A percentile compares a stretch with the other conserved stretches of the same genome.
Conservation (phyloP, 2,329 filamentous ascomycete species). For the Diaporthe vexans region DNA sequence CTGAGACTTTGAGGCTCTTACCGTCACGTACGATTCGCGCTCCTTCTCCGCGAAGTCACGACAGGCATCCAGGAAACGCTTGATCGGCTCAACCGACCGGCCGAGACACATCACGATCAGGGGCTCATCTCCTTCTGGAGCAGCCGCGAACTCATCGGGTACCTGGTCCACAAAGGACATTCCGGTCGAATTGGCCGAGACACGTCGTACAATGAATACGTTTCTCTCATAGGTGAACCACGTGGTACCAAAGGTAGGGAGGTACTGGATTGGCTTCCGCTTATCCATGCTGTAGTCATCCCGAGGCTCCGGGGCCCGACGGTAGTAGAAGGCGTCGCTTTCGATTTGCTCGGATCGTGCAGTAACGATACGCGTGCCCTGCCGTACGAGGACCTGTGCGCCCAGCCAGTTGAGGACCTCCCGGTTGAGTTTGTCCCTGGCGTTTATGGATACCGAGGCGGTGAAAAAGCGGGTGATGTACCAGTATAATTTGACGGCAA, state of each 20-base stretch:
- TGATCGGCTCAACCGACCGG: constrained; percentile 51
- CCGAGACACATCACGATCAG: constrained; percentile 56
- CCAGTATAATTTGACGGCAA: constrained; percentile 52
- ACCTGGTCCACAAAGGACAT: constrained; percentile 42
- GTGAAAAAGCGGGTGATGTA: constrained; percentile 55
- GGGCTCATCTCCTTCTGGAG: constrained; percentile 54
- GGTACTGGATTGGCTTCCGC: constrained; percentile 53
- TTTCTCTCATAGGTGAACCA: constrained; percentile 53
- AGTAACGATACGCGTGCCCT: constrained; percentile 52
- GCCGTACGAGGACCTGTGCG: constrained; percentile 50
- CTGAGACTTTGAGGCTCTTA: constrained; percentile 50
- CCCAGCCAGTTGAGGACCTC: constrained; percentile 57
- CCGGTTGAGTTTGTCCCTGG: constrained; percentile 54
- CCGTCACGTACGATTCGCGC: constrained; percentile 53
- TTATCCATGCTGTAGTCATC: constrained; percentile 52
- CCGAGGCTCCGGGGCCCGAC: constrained; percentile 46
- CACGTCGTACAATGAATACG: constrained; percentile 54
- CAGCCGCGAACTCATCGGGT: constrained; percentile 52
- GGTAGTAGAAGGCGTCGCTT: constrained; percentile 50
- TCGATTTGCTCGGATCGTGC: constrained; percentile 51
- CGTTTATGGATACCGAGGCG: constrained; percentile 53
- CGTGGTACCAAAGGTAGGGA: constrained; percentile 54
- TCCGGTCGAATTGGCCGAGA: constrained; percentile 44
- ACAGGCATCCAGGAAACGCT: constrained; percentile 49
- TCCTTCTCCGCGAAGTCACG: constrained; percentile 52